Evolutionary conservation across 139 green algal genomes (phyloP).

Genomic region (Eudorina sp.): DNA sequence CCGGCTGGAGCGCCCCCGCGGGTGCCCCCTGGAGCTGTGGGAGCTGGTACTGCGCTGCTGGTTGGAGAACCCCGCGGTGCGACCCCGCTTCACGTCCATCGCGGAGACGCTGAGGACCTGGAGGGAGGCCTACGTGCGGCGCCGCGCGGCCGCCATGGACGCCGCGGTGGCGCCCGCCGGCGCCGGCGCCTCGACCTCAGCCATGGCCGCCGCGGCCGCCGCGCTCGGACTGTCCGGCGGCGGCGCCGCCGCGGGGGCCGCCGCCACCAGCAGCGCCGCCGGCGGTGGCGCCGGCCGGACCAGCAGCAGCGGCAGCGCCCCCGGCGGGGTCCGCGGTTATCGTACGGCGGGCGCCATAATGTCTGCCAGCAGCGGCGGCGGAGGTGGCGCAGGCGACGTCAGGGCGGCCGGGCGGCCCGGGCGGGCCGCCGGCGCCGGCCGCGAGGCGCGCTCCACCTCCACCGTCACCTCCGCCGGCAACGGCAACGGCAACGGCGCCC

Average conservation of each 20-base stretch:
- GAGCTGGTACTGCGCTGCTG: constrained; percentile 66
- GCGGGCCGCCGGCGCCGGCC: too few relatives aligned
- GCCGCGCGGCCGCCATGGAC: not conserved
- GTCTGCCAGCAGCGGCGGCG: not conserved
- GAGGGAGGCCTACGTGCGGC: constrained; percentile 16
- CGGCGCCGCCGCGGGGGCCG: not conserved
- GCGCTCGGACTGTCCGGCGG: not conserved
- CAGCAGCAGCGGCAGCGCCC: not conserved
- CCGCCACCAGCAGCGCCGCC: not conserved
- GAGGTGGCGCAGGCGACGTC: too few relatives aligned
- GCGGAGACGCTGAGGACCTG: constrained; percentile 8
- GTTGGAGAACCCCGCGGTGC: constrained; percentile 21
- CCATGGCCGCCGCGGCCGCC: not conserved
- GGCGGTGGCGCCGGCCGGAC: not conserved
- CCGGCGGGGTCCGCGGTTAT: not conserved
- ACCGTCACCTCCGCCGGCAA: too few relatives aligned
- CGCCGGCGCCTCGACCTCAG: not conserved
- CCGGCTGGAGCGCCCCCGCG: constrained; percentile 46
- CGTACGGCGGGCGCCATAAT: not conserved
- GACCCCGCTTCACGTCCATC: constrained; percentile 59
- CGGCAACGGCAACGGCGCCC: not conserved
- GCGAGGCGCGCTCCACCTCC: too few relatives aligned
- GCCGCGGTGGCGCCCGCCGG: not conserved
- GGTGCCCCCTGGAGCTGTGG: constrained; percentile 66
- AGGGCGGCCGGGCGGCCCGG: too few relatives aligned